Base-by-base conservation (phyloP, 768 basidiomycete species). In the Lactifluus pinguis region DNA sequence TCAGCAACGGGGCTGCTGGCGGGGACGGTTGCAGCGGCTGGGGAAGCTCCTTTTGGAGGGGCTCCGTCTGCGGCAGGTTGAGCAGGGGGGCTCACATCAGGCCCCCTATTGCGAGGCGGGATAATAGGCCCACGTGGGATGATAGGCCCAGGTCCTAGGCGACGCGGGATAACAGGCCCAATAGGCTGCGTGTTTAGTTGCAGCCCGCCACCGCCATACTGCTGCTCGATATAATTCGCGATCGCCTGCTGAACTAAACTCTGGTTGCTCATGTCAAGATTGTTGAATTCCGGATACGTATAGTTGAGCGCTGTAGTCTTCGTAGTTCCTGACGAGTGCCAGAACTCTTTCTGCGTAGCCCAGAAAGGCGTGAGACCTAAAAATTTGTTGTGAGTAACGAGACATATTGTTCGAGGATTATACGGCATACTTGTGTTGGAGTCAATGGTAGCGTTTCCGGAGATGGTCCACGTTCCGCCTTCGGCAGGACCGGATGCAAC, bases 261-360 rank as follows among this genome's bases (percentile, higher is more conserved):
- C 10, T 65, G 53, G 59, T 76, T 66, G 9, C 61, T 66, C 58
- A 72, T 56, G 49, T 75, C 68, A 38, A 77, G 70, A 13, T 69
- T 70, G 51, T 76, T 76, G 68, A 81, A 80, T 39, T 82, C 80
- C 15, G 80, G 80, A 66, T 82, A 81, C 1, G 77, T 74, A 64
- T 82, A 83, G 34, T 75, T 72, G 14, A 81, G 68, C 9, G 63
- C 65, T 9, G 34, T 41, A 4, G 73, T 60, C 8, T 72, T 73
- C 41, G 71, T 68, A 6, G 72, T 66, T 8, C 68, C 67, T 0
- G 71, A 36, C 1, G 79, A 77, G 3, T 61, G 64, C 79, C 79
- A 81, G 70, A 73, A 80, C 6, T 62, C 68, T 6, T 61, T 62
- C 48, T 73, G 68, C 6, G 69, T 66, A 52, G 73, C 71, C 75